Evolutionary conservation across 75 land plant genomes (phyloP).

Genomic region (Cupressus sempervirens): DNA sequence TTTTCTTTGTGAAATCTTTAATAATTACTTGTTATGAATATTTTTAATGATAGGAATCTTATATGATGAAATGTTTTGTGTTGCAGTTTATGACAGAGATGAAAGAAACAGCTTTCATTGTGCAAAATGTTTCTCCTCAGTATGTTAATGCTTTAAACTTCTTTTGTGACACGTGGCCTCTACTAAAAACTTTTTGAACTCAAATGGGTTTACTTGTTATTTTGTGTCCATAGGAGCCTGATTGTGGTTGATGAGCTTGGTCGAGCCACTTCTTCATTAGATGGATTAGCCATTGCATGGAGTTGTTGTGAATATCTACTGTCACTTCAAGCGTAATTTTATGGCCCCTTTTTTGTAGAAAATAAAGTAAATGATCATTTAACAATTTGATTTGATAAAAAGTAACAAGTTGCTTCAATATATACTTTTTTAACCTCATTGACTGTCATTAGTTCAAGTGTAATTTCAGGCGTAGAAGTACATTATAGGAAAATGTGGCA

Average conservation of each 20-base stretch:
- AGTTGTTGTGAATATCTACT: constrained; percentile 93
- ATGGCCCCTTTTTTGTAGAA: not conserved
- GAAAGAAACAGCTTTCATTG: constrained; percentile 90
- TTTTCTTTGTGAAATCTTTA: not conserved
- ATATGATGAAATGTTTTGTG: not conserved
- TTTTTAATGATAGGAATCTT: not conserved
- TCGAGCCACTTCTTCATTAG: constrained; percentile 86
- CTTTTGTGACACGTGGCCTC: not conserved
- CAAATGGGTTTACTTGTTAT: not conserved
- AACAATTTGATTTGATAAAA: not conserved
- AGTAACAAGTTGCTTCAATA: not conserved
- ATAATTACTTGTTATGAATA: not conserved
- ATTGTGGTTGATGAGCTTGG: constrained; percentile 95
- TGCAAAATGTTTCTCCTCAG: constrained; percentile 84
- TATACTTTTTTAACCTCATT: not conserved
- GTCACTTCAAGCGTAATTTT: constrained; percentile 71
- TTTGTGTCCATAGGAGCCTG: constrained; percentile 58
- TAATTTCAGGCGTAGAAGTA: not conserved
- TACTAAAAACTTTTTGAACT: not conserved
- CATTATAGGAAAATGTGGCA: not conserved
- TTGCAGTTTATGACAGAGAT: constrained; percentile 99
- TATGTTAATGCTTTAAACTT: constrained; percentile 11
- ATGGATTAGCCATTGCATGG: constrained; percentile 98
- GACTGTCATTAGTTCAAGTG: too few species aligned
- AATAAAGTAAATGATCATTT: not conserved